Percentiles rank a stretch among this genome's conserved stretches.
Conservation (phyloP, 345 rosid genomes). For the Lepidium didymum region DNA sequence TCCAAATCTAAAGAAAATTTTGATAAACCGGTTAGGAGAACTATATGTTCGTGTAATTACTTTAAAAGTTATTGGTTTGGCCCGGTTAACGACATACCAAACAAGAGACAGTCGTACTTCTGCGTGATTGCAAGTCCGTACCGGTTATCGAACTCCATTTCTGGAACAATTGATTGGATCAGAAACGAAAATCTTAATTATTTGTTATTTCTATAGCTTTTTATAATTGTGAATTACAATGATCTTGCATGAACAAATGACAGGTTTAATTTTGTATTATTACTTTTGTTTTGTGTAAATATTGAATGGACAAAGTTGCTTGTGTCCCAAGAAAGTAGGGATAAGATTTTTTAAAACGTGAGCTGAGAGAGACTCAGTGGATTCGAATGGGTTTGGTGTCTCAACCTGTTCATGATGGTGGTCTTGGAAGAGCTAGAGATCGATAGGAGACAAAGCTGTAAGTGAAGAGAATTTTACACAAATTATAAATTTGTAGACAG, state of each 20-base stretch:
- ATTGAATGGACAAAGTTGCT: slow-evolving; percentile 23
- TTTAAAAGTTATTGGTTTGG: background rate
- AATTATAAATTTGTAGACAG: no score
- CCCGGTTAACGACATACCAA: slow-evolving; percentile 41
- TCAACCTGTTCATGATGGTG: no score
- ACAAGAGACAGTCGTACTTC: slow-evolving; percentile 71
- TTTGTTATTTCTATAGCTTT: no score
- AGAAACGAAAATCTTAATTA: background rate
- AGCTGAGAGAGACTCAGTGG: slow-evolving; percentile 6
- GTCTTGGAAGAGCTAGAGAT: no score
- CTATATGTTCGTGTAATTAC: background rate
- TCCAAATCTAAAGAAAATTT: slow-evolving; percentile 55
- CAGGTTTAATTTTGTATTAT: background rate
- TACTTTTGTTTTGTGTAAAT: slow-evolving; percentile 6
- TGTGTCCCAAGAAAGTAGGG: slow-evolving; percentile 14
- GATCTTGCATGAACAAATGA: slow-evolving; percentile 12
- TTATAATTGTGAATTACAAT: slow-evolving; percentile 10
- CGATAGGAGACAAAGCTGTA: no score
- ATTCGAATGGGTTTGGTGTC: no score
- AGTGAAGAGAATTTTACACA: no score
- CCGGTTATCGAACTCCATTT: slow-evolving; percentile 49
- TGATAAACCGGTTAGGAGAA: background rate
- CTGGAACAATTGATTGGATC: slow-evolving; percentile 18
- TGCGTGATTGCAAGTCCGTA: slow-evolving; percentile 31
- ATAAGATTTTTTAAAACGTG: slow-evolving; percentile 11